Conservation (phyloP, 768 basidiomycete genomes). For the Rhodotorula kratochvilovae region DNA sequence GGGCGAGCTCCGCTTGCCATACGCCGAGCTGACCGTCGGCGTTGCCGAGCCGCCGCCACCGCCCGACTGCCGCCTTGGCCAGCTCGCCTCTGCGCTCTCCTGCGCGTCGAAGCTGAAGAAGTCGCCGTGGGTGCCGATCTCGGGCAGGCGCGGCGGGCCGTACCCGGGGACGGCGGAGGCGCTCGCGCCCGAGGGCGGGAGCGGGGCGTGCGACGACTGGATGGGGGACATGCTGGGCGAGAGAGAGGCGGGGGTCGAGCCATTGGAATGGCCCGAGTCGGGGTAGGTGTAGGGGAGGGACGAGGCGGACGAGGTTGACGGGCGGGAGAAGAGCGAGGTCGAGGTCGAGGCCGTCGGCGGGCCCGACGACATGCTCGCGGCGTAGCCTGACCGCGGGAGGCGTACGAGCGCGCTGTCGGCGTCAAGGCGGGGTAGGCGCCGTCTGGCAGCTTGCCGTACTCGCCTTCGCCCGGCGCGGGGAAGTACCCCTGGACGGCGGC, state of each 20-base stretch:
- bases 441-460: not conserved
- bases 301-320: slow-evolving; percentile 11
- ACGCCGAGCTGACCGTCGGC: slow-evolving; percentile 11
- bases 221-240: slow-evolving; percentile 1
- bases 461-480: not conserved
- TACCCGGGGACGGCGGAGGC: not conserved
- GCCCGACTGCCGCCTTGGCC: not conserved
- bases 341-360: slow-evolving; percentile 28
- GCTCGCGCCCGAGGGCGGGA: not conserved
- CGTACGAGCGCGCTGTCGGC: not conserved
- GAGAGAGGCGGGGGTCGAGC: not conserved
- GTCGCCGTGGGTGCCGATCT: slow-evolving; percentile 46
- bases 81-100: slow-evolving; percentile 48
- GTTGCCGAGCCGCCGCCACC: not conserved
- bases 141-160: slow-evolving; percentile 26
- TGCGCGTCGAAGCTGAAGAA: slow-evolving; percentile 45
- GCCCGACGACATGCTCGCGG: slow-evolving; percentile 24
- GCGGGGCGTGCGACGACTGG: not conserved
- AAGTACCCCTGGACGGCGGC: not conserved
- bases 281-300: slow-evolving; percentile 27
- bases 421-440: not conserved
- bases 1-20: slow-evolving; percentile 3
- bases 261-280: slow-evolving; percentile 2
- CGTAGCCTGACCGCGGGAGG: slow-evolving; percentile 6
- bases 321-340: slow-evolving; percentile 16